Percentiles rank a stretch among this genome's conserved stretches.
phyloP scores from a whole-genome alignment of 2,329 filamentous ascomycete species.

The Thelonectria discophora region DNA sequence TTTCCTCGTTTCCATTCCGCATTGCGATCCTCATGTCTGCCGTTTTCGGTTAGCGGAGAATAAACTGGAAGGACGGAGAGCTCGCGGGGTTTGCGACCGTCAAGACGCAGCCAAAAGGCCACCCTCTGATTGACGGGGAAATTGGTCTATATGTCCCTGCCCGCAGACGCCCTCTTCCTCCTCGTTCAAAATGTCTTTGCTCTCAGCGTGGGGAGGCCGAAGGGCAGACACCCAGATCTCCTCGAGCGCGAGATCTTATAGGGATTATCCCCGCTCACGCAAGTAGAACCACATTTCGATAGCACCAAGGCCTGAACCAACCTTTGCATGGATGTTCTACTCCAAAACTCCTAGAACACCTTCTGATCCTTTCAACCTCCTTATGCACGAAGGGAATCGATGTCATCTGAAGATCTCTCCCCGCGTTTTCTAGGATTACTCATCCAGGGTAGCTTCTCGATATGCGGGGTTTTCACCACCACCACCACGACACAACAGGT shows the following conservation, averaged over 20 bases:
- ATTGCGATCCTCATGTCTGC: too few relatives aligned
- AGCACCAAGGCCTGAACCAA: background rate
- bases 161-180: background rate
- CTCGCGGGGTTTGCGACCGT: too few relatives aligned
- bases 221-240: background rate
- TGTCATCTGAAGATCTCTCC: constrained; percentile 5
- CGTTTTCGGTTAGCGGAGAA: too few relatives aligned
- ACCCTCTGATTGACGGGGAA: too few relatives aligned
- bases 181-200: background rate
- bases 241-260: too few relatives aligned
- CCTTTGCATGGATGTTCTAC: background rate
- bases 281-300: background rate
- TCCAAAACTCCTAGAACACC: background rate
- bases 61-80: too few relatives aligned
- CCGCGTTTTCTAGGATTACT: background rate
- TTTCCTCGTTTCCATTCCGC: too few relatives aligned
- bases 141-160: background rate
- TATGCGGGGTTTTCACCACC: constrained; percentile 1
- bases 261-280: too few relatives aligned
- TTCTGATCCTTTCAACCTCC: background rate
- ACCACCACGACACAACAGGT: background rate
- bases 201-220: background rate
- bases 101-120: too few relatives aligned
- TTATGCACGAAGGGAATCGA: background rate
- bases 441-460: background rate